Percentiles rank a stretch among this genome's conserved stretches.
These are phyloP conservation scores for Artemisia argyi DNA, from an alignment of 129 eudicot species.

Conservation along the genomic window DNA sequence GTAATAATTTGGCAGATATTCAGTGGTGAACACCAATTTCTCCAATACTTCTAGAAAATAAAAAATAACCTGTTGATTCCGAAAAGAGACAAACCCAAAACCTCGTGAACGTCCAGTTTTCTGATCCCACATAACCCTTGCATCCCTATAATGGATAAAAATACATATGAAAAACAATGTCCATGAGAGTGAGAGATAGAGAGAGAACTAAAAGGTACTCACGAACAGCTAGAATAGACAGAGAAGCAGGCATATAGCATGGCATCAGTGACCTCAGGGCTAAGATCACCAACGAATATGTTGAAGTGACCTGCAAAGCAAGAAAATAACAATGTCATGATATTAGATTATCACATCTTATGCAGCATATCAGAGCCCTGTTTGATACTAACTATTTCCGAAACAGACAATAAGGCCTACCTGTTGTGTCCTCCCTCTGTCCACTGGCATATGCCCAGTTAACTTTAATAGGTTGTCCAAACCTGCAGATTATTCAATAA, in stretches of 20 bases:
- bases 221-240: constrained; percentile 75
- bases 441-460: constrained; percentile 98
- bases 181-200: constrained; percentile 6
- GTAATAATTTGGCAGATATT: too few relatives aligned
- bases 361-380: not conserved
- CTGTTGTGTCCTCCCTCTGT: constrained; percentile 80
- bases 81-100: constrained; percentile 85
- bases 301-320: constrained; percentile 63
- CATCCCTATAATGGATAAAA: constrained; percentile 54
- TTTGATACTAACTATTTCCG: not conserved
- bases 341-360: not conserved
- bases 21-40: constrained; percentile 4
- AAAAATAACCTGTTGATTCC: constrained; percentile 66
- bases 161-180: not conserved
- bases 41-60: not conserved
- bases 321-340: constrained; percentile 6
- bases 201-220: constrained; percentile 35
- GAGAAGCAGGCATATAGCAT: constrained; percentile 78
- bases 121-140: constrained; percentile 97
- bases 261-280: constrained; percentile 93
- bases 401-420: constrained; percentile 31
- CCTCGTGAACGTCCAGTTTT: constrained; percentile 90
- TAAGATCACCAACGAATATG: constrained; percentile 88
- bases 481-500: constrained; percentile 44
- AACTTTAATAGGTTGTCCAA: constrained; percentile 98